Percentiles rank a stretch among this genome's conserved stretches.
Evolutionary conservation across 2,329 filamentous ascomycete genomes (phyloP).

Genomic region (Xylaria sp.): DNA sequence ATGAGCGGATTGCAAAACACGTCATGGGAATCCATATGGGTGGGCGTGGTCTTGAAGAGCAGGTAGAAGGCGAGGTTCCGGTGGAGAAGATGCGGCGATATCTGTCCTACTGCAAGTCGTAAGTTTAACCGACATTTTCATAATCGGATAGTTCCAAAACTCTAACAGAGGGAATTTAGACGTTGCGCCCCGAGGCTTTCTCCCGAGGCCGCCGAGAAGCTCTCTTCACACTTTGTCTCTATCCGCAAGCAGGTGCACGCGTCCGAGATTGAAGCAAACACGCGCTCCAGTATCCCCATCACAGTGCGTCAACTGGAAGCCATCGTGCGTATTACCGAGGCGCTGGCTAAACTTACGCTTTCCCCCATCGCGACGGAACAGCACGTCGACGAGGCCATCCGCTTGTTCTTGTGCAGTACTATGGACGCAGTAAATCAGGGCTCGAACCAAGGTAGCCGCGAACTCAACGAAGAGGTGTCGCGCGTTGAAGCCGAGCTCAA

Average conservation of each 20-base stretch:
- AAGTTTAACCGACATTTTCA: slow-evolving; percentile 45
- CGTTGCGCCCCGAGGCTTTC: slow-evolving; percentile 92
- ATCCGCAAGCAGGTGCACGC: slow-evolving; percentile 94
- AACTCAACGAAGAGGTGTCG: slow-evolving; percentile 86
- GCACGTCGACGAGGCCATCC: slow-evolving; percentile 96
- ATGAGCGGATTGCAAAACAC: slow-evolving; percentile 93
- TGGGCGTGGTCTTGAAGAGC: slow-evolving; percentile 79
- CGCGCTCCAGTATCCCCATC: slow-evolving; percentile 92
- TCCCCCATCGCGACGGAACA: slow-evolving; percentile 85
- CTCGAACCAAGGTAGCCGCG: slow-evolving; percentile 79
- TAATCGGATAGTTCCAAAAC: neutral
- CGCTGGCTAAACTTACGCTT: slow-evolving; percentile 87
- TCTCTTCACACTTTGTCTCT: slow-evolving; percentile 95
- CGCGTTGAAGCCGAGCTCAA: slow-evolving; percentile 90
- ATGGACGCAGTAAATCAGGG: slow-evolving; percentile 98
- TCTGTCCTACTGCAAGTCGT: slow-evolving; percentile 96
- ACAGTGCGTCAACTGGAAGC: slow-evolving; percentile 97
- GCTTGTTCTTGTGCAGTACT: slow-evolving; percentile 92
- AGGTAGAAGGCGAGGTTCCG: slow-evolving; percentile 83
- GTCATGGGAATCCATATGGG: slow-evolving; percentile 98
- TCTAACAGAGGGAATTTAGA: slow-evolving; percentile 51
- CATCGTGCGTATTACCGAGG: slow-evolving; percentile 96
- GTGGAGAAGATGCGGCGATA: slow-evolving; percentile 98
- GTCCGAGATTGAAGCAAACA: slow-evolving; percentile 86
- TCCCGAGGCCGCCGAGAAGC: slow-evolving; percentile 89